A percentile compares a stretch with the other conserved stretches of the same genome.
These are phyloP conservation scores for Westerdykella sp. DNA, from an alignment of 2,329 filamentous ascomycete species.

Conservation along the genomic window DNA sequence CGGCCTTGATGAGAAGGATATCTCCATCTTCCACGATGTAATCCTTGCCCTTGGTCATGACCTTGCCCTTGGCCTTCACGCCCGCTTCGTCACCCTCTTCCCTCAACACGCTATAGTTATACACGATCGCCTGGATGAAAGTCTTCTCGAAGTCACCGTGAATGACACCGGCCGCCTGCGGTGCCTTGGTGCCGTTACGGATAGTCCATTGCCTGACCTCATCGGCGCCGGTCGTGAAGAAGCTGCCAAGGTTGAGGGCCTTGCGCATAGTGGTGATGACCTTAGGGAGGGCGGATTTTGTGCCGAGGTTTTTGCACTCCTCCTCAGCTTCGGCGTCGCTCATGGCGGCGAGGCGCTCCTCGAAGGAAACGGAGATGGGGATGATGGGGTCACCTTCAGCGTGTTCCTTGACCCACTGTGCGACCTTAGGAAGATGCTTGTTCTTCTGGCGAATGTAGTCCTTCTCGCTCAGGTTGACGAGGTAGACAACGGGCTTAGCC, in stretches of 20 bases:
- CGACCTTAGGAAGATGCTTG: conserved; percentile 92
- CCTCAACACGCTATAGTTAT: conserved; percentile 76
- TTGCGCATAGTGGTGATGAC: conserved; percentile 90
- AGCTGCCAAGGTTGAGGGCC: conserved; percentile 80
- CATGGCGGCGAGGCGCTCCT: conserved; percentile 82
- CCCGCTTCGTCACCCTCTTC: conserved; percentile 83
- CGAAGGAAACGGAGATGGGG: conserved; percentile 85
- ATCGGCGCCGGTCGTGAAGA: conserved; percentile 94
- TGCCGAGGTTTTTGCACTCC: conserved; percentile 82
- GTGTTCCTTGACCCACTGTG: conserved; percentile 91
- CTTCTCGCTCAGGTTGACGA: conserved; percentile 94
- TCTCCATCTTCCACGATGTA: conserved; percentile 84
- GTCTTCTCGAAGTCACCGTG: conserved; percentile 99
- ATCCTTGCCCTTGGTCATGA: conserved; percentile 98
- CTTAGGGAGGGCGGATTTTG: conserved; percentile 87
- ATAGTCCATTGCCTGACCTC: conserved; percentile 99
- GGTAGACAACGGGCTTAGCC: conserved; percentile 93
- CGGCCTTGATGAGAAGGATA: conserved; percentile 81
- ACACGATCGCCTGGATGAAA: conserved; percentile 93
- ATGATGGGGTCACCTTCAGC: conserved; percentile 84
- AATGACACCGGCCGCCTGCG: conserved; percentile 93
- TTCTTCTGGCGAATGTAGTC: conserved; percentile 99
- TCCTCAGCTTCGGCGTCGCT: conserved; percentile 69
- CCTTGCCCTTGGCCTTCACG: conserved; percentile 89
- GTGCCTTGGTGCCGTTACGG: conserved; percentile 92